Conservation (phyloP, 2,329 filamentous ascomycete species). For the Trichoderma afroharzianum region DNA sequence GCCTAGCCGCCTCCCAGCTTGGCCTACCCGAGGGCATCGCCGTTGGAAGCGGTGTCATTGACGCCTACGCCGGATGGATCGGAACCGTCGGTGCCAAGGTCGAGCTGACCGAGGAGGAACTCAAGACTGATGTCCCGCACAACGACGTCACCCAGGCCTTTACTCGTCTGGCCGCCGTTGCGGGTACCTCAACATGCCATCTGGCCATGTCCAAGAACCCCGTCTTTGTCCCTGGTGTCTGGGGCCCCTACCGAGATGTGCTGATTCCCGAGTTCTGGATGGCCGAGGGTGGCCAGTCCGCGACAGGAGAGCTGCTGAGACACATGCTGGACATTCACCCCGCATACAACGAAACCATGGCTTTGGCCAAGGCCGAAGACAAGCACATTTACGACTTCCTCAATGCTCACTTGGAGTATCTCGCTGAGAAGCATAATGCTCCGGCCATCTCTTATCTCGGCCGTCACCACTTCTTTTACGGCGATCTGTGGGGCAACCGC, state of each 20-base stretch:
- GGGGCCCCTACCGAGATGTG: slow-evolving; percentile 95
- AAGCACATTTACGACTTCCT: slow-evolving; percentile 94
- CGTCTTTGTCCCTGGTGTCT: slow-evolving; percentile 92
- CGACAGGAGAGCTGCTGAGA: slow-evolving; percentile 89
- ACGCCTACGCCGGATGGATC: slow-evolving; percentile 98
- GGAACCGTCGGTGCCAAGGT: slow-evolving; percentile 98
- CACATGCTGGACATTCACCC: slow-evolving; percentile 95
- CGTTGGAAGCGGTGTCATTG: slow-evolving; percentile 93
- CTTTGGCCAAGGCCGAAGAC: slow-evolving; percentile 75
- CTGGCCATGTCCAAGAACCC: slow-evolving; percentile 91
- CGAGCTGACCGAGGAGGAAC: slow-evolving; percentile 61
- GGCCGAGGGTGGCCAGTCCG: slow-evolving; percentile 94
- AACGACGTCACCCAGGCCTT: slow-evolving; percentile 94
- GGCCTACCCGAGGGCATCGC: slow-evolving; percentile 84
- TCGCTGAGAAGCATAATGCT: slow-evolving; percentile 65
- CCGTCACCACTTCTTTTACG: slow-evolving; percentile 97
- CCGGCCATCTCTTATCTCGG: slow-evolving; percentile 81
- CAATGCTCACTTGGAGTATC: slow-evolving; percentile 77
- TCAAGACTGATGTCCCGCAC: slow-evolving; percentile 64
- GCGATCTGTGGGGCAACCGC: slow-evolving; percentile 94
- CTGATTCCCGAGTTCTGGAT: slow-evolving; percentile 92
- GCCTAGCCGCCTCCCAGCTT: slow-evolving; percentile 77
- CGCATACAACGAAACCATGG: slow-evolving; percentile 75
- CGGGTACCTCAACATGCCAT: slow-evolving; percentile 96
- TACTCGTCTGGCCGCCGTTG: slow-evolving; percentile 86